Evolutionary conservation across 371 early-diverging fungal genomes (phyloP), one percentile per base, ranked within the genome.

Genomic region (Mortierella sp.): DNA sequence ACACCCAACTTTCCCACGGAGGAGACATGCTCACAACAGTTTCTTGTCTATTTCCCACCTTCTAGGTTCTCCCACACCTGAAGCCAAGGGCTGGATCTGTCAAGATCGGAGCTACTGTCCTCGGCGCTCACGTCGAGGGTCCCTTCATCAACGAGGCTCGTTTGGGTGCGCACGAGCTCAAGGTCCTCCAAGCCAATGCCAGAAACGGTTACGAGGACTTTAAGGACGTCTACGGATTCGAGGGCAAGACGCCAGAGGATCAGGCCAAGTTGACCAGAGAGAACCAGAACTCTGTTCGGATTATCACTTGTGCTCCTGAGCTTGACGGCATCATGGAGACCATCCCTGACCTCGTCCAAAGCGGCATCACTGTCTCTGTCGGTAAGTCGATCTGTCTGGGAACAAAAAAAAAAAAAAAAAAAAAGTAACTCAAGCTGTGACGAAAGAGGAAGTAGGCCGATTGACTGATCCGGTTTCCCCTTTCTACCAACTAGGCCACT

Each of bases 91-190:
- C 86, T n/a, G 96, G 95, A 62, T 88, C 86, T 7, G 84, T 85
- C 28, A 75, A 82, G n/a, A 84, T 81, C 37, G 94, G 94, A 19
- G 95, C 96, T 12, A 90, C 90, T 43, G 87, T 95, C n/a, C 84
- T 95, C 12, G 95, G 91, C 19, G 93, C 93, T 9, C 96, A 95
- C 77, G 75, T 94, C 18, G 96, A 95, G 77, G 95, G 95, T 2
- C 95, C 95, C 19, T 95, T 95, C 75, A 92, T 95, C 57, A 86
- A 87, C 52, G 86, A 87, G 28, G 82, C 84, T 29, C 91, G 93
- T 68, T 91, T 90, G 62, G 96, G 96, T 43, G 95, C 95, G 0
- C 96, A 96, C 65, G 89, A 95, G 47, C 81, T 87, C 59, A 80
- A 75, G n/a, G 89, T 89, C 3, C 84, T 96, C 51, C 87, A 85